phyloP scores from a whole-genome alignment of 2,329 filamentous ascomycete species.

The Ceratocystis lukuohia region DNA sequence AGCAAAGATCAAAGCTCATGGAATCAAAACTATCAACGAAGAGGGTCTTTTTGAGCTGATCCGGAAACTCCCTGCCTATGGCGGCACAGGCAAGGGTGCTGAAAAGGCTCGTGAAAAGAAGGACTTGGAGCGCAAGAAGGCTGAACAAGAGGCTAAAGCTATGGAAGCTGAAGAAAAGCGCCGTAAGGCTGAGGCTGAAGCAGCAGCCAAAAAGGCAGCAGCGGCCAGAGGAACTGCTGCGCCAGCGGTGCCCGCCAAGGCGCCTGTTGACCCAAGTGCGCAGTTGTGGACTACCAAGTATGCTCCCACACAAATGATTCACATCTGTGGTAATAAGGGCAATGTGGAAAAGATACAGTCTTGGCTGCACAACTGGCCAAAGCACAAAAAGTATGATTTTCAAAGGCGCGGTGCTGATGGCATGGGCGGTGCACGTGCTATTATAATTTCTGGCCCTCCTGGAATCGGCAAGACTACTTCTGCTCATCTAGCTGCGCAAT shows the following conservation, averaged over 20 bases:
- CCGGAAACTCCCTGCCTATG: constrained; percentile 63
- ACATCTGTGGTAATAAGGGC: constrained; percentile 91
- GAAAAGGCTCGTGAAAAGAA: constrained; percentile 76
- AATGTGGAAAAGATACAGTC: constrained; percentile 78
- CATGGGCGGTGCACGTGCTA: constrained; percentile 67
- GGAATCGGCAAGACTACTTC: constrained; percentile 97
- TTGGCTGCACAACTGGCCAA: constrained; percentile 76
- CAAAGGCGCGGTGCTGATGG: constrained; percentile 73
- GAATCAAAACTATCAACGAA: constrained; percentile 87
- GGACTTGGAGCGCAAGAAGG: constrained; percentile 69
- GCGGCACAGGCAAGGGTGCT: constrained; percentile 77
- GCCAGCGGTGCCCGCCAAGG: constrained; percentile 27
- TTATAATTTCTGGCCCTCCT: constrained; percentile 88
- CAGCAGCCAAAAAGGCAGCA: constrained; percentile 34
- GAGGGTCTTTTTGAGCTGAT: constrained; percentile 84
- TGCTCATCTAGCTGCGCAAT: constrained; percentile 80
- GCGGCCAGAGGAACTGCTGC: constrained; percentile 28
- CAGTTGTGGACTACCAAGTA: constrained; percentile 93
- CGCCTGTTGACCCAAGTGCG: constrained; percentile 35
- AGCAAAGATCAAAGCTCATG: constrained; percentile 63
- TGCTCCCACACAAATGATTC: constrained; percentile 66
- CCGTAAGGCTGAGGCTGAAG: constrained; percentile 38
- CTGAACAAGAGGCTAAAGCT: constrained; percentile 64
- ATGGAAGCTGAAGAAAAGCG: constrained; percentile 71
- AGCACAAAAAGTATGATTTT: constrained; percentile 67